A percentile compares a stretch with the other conserved stretches of the same genome.
These are phyloP conservation scores for Neurospora sp. DNA, from an alignment of 495 filamentous ascomycete genomes.

Conservation along the genomic window DNA sequence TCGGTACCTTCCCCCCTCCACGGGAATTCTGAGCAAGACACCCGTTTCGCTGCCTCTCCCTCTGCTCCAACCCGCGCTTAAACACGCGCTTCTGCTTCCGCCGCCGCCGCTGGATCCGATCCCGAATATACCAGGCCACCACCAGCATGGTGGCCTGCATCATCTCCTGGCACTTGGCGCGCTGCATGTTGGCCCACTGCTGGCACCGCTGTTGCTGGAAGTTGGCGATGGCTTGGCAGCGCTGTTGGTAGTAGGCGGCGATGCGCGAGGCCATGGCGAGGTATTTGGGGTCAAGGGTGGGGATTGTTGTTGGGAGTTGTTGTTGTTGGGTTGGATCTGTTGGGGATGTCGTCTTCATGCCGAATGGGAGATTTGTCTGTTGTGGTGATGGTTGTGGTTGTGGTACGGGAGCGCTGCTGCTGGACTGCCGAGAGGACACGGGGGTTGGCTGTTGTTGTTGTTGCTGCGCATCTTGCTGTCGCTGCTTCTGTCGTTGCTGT, in stretches of 20 bases:
- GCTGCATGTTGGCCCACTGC: conserved; percentile 25
- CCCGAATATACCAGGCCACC: conserved; percentile 29
- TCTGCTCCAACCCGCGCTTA: conserved; percentile 12
- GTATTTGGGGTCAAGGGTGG: conserved; percentile 18
- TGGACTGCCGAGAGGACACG: neutral
- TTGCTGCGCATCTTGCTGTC: neutral
- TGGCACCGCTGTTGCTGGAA: conserved; percentile 29
- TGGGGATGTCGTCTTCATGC: neutral
- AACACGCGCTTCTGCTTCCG: conserved; percentile 15
- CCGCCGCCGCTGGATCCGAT: conserved; percentile 21
- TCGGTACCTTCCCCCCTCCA: conserved; percentile 9
- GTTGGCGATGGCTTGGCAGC: conserved; percentile 24
- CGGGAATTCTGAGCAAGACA: neutral
- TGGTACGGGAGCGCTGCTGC: neutral
- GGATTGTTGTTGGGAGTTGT: neutral
- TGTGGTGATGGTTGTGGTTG: neutral
- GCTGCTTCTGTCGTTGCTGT: neutral
- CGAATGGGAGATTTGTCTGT: neutral
- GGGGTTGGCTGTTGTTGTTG: neutral
- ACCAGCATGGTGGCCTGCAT: conserved; percentile 27
- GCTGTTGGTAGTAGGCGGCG: conserved; percentile 28
- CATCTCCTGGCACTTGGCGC: conserved; percentile 28
- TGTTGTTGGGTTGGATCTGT: neutral
- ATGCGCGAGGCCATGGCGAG: conserved; percentile 30
- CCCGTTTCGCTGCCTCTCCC: neutral